Conservation (phyloP, 169 alveolate species). For the Eimeria zaria region DNA sequence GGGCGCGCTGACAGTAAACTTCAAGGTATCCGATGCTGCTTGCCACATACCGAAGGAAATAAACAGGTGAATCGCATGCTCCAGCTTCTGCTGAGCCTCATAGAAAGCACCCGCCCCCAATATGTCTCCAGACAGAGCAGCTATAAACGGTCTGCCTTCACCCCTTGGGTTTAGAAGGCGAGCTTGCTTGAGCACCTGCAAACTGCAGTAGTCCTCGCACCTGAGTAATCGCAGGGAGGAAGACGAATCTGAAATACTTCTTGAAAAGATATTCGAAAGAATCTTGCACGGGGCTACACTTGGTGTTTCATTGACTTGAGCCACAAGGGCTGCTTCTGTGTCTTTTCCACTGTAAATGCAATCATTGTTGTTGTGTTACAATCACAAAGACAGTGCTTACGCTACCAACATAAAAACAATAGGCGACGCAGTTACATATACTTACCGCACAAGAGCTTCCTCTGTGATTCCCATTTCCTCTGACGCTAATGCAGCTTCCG, state of each 20-base stretch:
- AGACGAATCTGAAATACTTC: neutral
- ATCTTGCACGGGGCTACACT: neutral
- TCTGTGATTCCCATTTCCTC: conserved; percentile 44
- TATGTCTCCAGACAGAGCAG: conserved; percentile 55
- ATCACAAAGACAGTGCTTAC: neutral
- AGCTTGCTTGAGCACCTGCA: conserved; percentile 73
- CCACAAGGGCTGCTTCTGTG: neutral
- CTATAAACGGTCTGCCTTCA: conserved; percentile 55
- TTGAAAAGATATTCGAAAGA: neutral
- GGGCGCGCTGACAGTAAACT: neutral
- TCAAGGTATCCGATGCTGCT: conserved; percentile 30
- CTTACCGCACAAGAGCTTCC: conserved; percentile 71
- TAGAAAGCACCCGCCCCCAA: conserved; percentile 64
- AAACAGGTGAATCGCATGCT: conserved; percentile 25
- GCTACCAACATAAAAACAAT: neutral
- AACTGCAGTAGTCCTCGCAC: conserved; percentile 64
- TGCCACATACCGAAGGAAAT: conserved; percentile 59
- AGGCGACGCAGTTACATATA: neutral
- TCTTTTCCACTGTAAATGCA: no score
- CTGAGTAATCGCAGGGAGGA: neutral
- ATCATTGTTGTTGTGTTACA: neutral
- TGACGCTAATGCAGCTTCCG: conserved; percentile 17
- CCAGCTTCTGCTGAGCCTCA: conserved; percentile 41
- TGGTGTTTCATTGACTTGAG: neutral
- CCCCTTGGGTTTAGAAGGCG: conserved; percentile 47